A percentile compares a stretch with the other conserved stretches of the same genome.
Evolutionary conservation across 176 grass and related monocot species (phyloP).

Genomic region (Eragrostis curvula): DNA sequence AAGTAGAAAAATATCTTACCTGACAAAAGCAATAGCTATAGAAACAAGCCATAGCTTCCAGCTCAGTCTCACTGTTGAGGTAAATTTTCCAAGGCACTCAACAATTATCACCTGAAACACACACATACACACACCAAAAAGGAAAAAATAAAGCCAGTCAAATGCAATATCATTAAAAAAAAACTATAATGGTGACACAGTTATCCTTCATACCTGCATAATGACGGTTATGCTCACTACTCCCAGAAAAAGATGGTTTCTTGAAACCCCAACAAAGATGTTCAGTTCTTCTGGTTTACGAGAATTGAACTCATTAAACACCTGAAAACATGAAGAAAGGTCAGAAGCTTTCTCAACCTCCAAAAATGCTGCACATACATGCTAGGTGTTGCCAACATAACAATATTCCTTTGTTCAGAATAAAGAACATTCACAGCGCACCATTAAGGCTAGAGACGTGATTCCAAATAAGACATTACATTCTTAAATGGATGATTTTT

Average conservation of each 20-base stretch:
- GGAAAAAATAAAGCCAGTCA: conserved; percentile 23
- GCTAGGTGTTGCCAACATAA: neutral
- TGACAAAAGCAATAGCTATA: conserved; percentile 73
- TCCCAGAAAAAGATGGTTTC: conserved; percentile 73
- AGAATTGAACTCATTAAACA: conserved; percentile 96
- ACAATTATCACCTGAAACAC: conserved; percentile 73
- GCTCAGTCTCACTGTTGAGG: conserved; percentile 78
- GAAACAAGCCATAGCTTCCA: conserved; percentile 95
- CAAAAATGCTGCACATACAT: conserved; percentile 2
- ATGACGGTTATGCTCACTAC: conserved; percentile 69
- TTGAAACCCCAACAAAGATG: conserved; percentile 76
- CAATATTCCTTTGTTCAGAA: neutral
- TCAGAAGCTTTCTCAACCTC: conserved; percentile 41
- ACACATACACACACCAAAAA: neutral
- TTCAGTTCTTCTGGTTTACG: conserved; percentile 88
- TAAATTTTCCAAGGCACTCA: conserved; percentile 95
- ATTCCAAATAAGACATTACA: neutral
- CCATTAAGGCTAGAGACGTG: neutral
- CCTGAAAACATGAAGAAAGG: conserved; percentile 41
- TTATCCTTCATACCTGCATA: conserved; percentile 68
- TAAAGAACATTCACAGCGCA: conserved; percentile 10
- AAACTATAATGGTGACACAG: conserved; percentile 16
- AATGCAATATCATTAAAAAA: conserved; percentile 27
- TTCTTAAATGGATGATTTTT: too few relatives aligned
- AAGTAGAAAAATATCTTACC: conserved; percentile 52